Percentiles rank a stretch among this genome's conserved stretches.
phyloP scores from a whole-genome alignment of 331 rosid species.

The Malus hybrid region DNA sequence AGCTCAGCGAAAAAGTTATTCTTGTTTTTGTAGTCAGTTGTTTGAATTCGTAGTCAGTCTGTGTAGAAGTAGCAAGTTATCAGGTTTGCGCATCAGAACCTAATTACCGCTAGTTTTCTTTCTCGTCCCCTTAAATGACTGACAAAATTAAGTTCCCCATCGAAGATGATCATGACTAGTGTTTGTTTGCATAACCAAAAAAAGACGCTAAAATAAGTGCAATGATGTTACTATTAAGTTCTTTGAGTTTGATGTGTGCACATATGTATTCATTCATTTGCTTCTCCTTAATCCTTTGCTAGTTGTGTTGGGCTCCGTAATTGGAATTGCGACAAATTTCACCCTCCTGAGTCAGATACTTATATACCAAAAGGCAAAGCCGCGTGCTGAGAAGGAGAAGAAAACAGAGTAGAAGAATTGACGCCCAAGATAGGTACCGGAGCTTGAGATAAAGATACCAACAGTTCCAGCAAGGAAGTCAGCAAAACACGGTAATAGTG shows the following conservation, averaged over 20 bases:
- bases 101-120: not conserved
- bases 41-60: not conserved
- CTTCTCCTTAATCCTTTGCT: slow-evolving; percentile 35
- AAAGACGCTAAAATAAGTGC: no score
- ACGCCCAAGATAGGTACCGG: not conserved
- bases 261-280: not conserved
- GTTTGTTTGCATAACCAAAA: slow-evolving; percentile 1
- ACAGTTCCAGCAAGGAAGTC: slow-evolving; percentile 6
- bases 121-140: not conserved
- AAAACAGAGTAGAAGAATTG: slow-evolving; percentile 32
- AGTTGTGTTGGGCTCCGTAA: slow-evolving; percentile 77
- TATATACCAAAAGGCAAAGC: slow-evolving; percentile 42
- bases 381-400: slow-evolving; percentile 34
- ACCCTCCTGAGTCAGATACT: slow-evolving; percentile 75
- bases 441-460: not conserved
- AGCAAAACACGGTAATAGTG: not conserved
- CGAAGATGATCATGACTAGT: not conserved
- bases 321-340: slow-evolving; percentile 69
- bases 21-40: not conserved
- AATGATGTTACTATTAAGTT: no score
- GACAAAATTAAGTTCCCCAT: not conserved
- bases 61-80: not conserved
- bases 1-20: not conserved
- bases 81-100: not conserved
- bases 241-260: not conserved